Evolutionary conservation across 164 flowering plant genomes (phyloP).

Genomic region (Umbilicus rupestris): DNA sequence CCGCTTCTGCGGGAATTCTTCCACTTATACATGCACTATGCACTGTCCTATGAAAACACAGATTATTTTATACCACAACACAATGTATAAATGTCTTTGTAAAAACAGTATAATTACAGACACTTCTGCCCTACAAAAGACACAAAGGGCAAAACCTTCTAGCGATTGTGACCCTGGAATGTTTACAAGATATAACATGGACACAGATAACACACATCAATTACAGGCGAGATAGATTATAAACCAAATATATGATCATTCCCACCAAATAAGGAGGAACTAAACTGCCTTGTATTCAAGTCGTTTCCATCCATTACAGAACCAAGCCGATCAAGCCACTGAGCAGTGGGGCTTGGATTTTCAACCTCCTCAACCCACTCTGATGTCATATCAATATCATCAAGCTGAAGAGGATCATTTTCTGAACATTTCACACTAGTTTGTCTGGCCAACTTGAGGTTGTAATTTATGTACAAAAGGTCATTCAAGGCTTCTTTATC

Average conservation of each 20-base stretch:
- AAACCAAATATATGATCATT: conserved; percentile 51
- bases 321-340: conserved; percentile 83
- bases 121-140: too few species aligned
- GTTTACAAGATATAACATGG: neutral
- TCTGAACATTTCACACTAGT: conserved; percentile 37
- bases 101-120: too few species aligned
- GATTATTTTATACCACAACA: too few species aligned
- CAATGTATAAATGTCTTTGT: too few species aligned
- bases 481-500: conserved; percentile 71
- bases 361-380: conserved; percentile 95
- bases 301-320: conserved; percentile 67
- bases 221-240: conserved; percentile 16
- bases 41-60: too few species aligned
- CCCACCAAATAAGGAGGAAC: conserved; percentile 47
- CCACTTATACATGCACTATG: too few species aligned
- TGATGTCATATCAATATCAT: conserved; percentile 91
- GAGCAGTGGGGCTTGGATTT: conserved; percentile 52
- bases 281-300: conserved; percentile 77
- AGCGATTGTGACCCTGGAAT: too few species aligned
- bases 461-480: conserved; percentile 61
- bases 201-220: neutral
- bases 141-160: too few species aligned
- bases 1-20: too few species aligned
- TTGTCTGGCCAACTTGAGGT: conserved; percentile 61
- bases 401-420: conserved; percentile 57